phyloP scores from a whole-genome alignment of 257 asterid species.

The Linaria vulgaris region DNA sequence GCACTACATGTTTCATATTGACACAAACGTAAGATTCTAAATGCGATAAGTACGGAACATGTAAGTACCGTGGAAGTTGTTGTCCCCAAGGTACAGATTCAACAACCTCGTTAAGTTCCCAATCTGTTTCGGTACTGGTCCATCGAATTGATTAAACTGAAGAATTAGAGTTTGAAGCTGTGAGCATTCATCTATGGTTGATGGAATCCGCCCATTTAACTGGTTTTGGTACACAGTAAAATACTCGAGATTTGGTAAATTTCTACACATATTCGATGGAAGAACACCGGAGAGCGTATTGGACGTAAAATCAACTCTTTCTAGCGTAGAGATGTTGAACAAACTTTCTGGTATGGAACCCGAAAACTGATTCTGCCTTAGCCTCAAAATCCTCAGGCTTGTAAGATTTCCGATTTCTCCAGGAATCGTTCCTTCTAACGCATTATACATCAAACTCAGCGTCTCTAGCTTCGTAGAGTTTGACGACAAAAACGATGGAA shows the following conservation, averaged over 20 bases:
- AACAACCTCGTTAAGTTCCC: conserved; percentile 33
- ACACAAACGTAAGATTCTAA: background rate
- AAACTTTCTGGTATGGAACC: conserved; percentile 31
- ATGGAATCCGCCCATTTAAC: conserved; percentile 25
- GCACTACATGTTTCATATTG: background rate
- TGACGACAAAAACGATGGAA: conserved; percentile 19
- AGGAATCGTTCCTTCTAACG: conserved; percentile 24
- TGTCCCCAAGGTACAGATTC: conserved; percentile 25
- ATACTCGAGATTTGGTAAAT: conserved; percentile 12
- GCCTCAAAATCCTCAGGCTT: conserved; percentile 7
- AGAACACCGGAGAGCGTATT: conserved; percentile 31
- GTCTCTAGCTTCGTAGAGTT: conserved; percentile 24
- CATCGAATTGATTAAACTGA: conserved; percentile 28
- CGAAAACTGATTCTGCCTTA: conserved; percentile 14
- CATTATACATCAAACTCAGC: conserved; percentile 20
- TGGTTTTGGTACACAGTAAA: conserved; percentile 23
- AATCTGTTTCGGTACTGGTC: conserved; percentile 37
- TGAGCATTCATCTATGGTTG: conserved; percentile 23
- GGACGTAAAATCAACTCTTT: conserved; percentile 16
- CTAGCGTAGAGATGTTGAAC: conserved; percentile 28
- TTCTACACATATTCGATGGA: conserved; percentile 29
- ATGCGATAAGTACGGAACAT: background rate
- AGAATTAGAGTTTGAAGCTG: conserved; percentile 22
- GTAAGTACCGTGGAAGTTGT: conserved; percentile 30
- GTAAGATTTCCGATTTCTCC: conserved; percentile 21